These are phyloP conservation scores for Strombidium stylifer DNA, from an alignment of 73 alveolate genomes.

Conservation along the genomic window DNA sequence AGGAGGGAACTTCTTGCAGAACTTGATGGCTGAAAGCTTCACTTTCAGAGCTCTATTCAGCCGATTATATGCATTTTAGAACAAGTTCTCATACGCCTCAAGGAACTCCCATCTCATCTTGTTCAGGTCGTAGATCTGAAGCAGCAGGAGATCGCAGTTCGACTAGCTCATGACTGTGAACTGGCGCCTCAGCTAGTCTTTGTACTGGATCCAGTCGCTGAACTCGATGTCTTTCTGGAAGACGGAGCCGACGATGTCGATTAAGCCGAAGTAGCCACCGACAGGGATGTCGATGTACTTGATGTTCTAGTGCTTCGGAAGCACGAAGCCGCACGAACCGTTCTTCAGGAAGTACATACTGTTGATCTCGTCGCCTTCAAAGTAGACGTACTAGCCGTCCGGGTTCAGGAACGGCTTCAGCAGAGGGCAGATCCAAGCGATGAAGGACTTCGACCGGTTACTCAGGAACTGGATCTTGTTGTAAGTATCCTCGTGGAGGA, in stretches of 20 bases:
- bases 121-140: no score
- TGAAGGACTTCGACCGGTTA: constrained; percentile 55
- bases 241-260: constrained; percentile 48
- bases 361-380: constrained; percentile 66
- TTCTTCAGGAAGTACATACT: constrained; percentile 60
- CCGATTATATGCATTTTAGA: no score
- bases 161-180: no score
- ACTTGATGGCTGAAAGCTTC: no score
- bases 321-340: constrained; percentile 61
- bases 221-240: constrained; percentile 11
- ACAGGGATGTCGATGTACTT: constrained; percentile 43
- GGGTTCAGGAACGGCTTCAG: constrained; percentile 62
- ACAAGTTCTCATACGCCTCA: no score
- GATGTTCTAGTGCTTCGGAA: constrained; percentile 37
- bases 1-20: no score
- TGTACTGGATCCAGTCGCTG: no score
- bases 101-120: no score
- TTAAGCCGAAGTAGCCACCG: constrained; percentile 77
- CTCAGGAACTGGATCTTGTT: constrained; percentile 51
- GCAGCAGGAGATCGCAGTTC: no score
- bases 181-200: no score
- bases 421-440: constrained; percentile 66
- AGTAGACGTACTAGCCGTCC: constrained; percentile 48
- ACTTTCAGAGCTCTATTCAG: no score
- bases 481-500: constrained; percentile 56